phyloP scores from a whole-genome alignment of 2,329 filamentous ascomycete species.

The Coniochaeta sp. region DNA sequence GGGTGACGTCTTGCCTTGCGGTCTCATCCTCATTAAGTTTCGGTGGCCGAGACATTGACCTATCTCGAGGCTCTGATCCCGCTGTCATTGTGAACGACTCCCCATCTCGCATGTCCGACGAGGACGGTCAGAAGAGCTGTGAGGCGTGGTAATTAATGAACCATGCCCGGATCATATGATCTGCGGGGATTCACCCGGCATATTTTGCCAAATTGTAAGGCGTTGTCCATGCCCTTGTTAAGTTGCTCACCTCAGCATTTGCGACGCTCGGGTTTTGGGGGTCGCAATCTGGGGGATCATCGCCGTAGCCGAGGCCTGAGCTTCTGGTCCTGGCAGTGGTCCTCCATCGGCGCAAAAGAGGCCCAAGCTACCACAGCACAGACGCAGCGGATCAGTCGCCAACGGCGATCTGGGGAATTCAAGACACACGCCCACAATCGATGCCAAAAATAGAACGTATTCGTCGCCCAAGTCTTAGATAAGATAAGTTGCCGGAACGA shows the following conservation, averaged over 20 bases:
- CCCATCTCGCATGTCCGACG: slow-evolving; percentile 1
- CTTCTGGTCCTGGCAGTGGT: not conserved
- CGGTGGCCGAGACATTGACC: slow-evolving; percentile 1
- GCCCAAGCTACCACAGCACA: not conserved
- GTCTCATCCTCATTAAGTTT: slow-evolving; percentile 5
- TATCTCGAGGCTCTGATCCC: not conserved
- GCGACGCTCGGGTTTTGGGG: not conserved
- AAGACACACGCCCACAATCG: not conserved
- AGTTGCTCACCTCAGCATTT: not conserved
- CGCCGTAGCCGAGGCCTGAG: not conserved
- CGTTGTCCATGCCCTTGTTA: not conserved
- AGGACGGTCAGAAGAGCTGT: not conserved
- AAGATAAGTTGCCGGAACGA: slow-evolving; percentile 13
- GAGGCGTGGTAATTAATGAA: slow-evolving; percentile 6
- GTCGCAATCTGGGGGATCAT: not conserved
- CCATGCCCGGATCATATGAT: slow-evolving; percentile 20
- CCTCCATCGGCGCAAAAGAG: not conserved
- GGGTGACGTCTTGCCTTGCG: not conserved
- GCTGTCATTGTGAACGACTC: not conserved
- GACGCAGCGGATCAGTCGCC: not conserved
- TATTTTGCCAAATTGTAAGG: slow-evolving; percentile 21
- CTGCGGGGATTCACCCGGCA: slow-evolving; percentile 19
- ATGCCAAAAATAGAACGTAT: not conserved
- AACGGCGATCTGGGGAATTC: not conserved
- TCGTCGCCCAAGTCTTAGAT: slow-evolving; percentile 7